These are phyloP conservation scores for Pestalotiopsis fici DNA, from an alignment of 2,329 filamentous ascomycete species.

Conservation along the genomic window DNA sequence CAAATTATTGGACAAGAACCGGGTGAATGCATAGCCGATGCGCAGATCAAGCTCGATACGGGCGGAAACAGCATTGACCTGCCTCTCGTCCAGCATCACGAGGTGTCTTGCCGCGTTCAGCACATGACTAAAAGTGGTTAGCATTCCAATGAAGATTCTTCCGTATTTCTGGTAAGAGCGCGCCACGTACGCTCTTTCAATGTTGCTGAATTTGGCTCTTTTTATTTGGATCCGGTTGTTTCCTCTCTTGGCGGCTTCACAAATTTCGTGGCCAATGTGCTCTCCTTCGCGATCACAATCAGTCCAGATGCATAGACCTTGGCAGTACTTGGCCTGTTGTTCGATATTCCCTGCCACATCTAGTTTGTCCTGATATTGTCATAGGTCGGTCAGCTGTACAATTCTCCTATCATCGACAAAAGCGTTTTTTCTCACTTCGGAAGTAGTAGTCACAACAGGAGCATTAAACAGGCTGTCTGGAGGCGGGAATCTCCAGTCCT, in stretches of 20 bases:
- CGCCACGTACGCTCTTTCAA: constrained; percentile 76
- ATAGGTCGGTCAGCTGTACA: neutral
- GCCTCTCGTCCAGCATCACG: constrained; percentile 76
- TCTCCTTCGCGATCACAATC: constrained; percentile 98
- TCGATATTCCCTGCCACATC: constrained; percentile 84
- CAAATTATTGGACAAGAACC: constrained; percentile 81
- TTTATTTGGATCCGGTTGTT: constrained; percentile 78
- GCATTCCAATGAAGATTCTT: neutral
- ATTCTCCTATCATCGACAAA: neutral
- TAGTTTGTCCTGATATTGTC: constrained; percentile 65
- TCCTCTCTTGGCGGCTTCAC: constrained; percentile 73
- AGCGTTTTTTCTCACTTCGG: constrained; percentile 52
- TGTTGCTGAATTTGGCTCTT: constrained; percentile 91
- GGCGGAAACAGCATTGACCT: constrained; percentile 84
- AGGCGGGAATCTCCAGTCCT: constrained; percentile 78
- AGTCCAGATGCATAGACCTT: constrained; percentile 91
- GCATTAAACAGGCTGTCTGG: constrained; percentile 82
- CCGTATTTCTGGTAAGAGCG: too few species aligned
- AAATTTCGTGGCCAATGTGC: constrained; percentile 91
- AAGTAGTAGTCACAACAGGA: constrained; percentile 68
- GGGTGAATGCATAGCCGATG: constrained; percentile 90
- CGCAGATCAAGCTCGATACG: constrained; percentile 91
- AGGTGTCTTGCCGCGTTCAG: constrained; percentile 79
- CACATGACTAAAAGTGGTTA: constrained; percentile 65
- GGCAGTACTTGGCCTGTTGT: constrained; percentile 71